Percentiles rank a stretch among this genome's conserved stretches.
Conservation (phyloP, 768 basidiomycete species). For the Galerina sulciceps region DNA sequence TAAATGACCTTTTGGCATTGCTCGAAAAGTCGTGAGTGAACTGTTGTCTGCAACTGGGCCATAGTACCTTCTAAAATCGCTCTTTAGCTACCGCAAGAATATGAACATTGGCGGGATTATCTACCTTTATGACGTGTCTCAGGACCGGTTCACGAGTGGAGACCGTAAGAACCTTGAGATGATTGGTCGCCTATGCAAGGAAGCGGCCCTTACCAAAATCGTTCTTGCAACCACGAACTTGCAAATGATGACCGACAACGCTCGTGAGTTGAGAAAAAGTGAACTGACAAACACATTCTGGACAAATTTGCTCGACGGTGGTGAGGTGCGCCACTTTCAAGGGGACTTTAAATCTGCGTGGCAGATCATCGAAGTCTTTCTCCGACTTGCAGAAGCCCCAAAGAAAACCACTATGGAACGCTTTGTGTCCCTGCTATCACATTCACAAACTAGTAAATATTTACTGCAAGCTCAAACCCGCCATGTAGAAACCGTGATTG, state of each 20-base stretch:
- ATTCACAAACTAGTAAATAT: neutral
- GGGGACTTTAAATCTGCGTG: conserved; percentile 8
- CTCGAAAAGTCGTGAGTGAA: neutral
- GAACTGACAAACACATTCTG: neutral
- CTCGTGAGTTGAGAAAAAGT: neutral
- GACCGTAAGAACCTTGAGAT: conserved; percentile 1
- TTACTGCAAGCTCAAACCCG: neutral
- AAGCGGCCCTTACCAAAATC: neutral
- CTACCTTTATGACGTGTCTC: conserved; percentile 6
- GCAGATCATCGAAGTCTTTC: conserved; percentile 2
- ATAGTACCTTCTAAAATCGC: neutral
- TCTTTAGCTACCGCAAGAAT: neutral
- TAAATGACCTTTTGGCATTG: neutral
- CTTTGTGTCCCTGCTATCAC: neutral
- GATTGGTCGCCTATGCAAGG: neutral
- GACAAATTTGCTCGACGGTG: neutral
- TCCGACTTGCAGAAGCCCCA: neutral
- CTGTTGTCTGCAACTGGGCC: neutral
- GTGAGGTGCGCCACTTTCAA: neutral
- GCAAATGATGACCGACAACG: neutral
- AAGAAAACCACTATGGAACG: neutral
- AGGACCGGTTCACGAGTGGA: neutral
- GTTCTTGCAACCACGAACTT: conserved; percentile 1
- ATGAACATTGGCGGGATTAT: neutral
- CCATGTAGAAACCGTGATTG: neutral